Evolutionary conservation across 2,329 filamentous ascomycete species (phyloP).

Genomic region (Beauveria scarabaeidicola): DNA sequence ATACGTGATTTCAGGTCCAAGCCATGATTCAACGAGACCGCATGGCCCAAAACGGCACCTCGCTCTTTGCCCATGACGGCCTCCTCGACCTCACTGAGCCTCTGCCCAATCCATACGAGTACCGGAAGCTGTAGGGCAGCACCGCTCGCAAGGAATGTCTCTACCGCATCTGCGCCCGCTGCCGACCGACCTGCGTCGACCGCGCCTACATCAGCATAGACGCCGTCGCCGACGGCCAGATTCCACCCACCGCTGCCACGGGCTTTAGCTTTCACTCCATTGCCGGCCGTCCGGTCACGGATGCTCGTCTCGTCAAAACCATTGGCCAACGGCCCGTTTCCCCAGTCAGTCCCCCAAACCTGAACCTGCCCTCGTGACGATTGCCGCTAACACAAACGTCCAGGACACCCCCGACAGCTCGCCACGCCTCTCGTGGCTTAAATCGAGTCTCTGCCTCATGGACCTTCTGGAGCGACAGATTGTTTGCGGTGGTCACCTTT

Average conservation of each 20-base stretch:
- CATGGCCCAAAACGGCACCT: slow-evolving; percentile 17
- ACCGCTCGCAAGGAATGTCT: slow-evolving; percentile 35
- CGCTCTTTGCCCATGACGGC: slow-evolving; percentile 16
- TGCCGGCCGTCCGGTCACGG: slow-evolving; percentile 33
- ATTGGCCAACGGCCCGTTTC: slow-evolving; percentile 32
- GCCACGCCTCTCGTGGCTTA: slow-evolving; percentile 3
- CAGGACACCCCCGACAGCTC: neutral
- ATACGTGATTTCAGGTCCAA: slow-evolving; percentile 23
- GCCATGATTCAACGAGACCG: slow-evolving; percentile 23
- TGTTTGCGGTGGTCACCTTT: neutral
- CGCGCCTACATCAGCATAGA: slow-evolving; percentile 43
- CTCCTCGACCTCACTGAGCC: slow-evolving; percentile 14
- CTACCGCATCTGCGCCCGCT: slow-evolving; percentile 41
- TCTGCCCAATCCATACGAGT: slow-evolving; percentile 14
- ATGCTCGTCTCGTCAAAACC: slow-evolving; percentile 29
- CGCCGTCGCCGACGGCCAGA: slow-evolving; percentile 39
- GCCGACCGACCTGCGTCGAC: slow-evolving; percentile 34
- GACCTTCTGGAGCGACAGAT: slow-evolving; percentile 11
- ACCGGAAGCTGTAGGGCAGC: slow-evolving; percentile 31
- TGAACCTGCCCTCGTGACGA: neutral
- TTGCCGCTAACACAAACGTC: neutral
- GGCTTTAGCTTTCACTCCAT: slow-evolving; percentile 45
- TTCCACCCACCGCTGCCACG: slow-evolving; percentile 39
- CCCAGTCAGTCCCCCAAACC: slow-evolving; percentile 21
- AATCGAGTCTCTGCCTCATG: slow-evolving; percentile 8